A percentile compares a stretch with the other conserved stretches of the same genome.
Conservation (phyloP, 2,329 filamentous ascomycete genomes). For the Fusarium aywerte region DNA sequence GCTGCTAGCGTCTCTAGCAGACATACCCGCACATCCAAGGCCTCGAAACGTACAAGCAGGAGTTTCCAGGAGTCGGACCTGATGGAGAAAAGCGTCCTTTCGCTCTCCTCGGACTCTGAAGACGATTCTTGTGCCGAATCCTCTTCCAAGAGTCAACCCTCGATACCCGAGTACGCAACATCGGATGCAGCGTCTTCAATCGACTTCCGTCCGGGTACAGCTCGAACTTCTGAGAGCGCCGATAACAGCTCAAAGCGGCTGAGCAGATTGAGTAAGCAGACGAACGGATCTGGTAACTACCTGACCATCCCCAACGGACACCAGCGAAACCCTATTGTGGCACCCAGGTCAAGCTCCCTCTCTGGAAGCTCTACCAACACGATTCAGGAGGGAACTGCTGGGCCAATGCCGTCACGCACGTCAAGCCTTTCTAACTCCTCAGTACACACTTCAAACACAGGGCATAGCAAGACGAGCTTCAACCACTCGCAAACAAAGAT, state of each 20-base stretch:
- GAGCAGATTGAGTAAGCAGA: conserved; percentile 53
- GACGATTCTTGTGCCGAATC: conserved; percentile 51
- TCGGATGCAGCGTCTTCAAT: conserved; percentile 42
- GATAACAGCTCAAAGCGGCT: conserved; percentile 41
- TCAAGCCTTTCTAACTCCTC: conserved; percentile 56
- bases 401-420: conserved; percentile 41
- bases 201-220: conserved; percentile 38
- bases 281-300: conserved; percentile 57
- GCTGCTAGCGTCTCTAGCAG: conserved; percentile 65
- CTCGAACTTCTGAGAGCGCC: conserved; percentile 41
- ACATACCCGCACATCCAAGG: conserved; percentile 65
- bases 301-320: conserved; percentile 53
- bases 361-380: conserved; percentile 44
- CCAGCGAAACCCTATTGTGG: conserved; percentile 24
- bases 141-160: conserved; percentile 41
- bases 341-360: conserved; percentile 41
- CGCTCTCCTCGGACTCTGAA: conserved; percentile 68
- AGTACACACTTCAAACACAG: conserved; percentile 49
- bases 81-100: conserved; percentile 65
- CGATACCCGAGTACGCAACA: conserved; percentile 42
- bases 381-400: conserved; percentile 38
- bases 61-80: conserved; percentile 64
- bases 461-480: conserved; percentile 48
- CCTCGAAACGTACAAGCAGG: conserved; percentile 59
- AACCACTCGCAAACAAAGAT: conserved; percentile 55